These are phyloP conservation scores for Leersia perrieri DNA, from an alignment of 176 grass and related monocot species.

Conservation along the genomic window DNA sequence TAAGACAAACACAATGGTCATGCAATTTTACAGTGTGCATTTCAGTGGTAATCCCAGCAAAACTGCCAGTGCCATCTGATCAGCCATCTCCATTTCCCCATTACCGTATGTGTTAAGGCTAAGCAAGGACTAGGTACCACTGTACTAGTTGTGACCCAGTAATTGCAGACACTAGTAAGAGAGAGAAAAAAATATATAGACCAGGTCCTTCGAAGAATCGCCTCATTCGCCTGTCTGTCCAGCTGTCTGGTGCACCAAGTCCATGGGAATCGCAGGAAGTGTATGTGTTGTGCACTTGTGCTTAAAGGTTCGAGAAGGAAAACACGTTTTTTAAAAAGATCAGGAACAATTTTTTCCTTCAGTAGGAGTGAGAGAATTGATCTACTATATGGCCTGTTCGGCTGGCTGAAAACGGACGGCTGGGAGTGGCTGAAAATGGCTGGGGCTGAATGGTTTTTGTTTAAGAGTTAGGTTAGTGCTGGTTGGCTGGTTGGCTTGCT, in stretches of 20 bases:
- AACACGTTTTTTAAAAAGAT: too few relatives aligned
- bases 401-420: too few relatives aligned
- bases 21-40: neutral
- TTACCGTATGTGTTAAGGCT: slow-evolving; percentile 45
- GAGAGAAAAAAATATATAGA: neutral
- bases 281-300: neutral
- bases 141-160: neutral
- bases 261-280: neutral
- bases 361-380: too few relatives aligned
- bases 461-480: too few relatives aligned
- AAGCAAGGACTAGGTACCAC: slow-evolving; percentile 15
- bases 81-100: too few relatives aligned
- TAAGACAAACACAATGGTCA: neutral
- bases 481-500: too few relatives aligned
- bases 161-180: neutral
- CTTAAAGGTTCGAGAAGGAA: neutral
- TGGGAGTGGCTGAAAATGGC: too few relatives aligned
- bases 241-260: slow-evolving; percentile 19
- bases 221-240: neutral
- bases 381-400: too few relatives aligned
- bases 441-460: too few relatives aligned
- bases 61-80: neutral
- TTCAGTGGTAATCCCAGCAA: neutral
- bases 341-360: too few relatives aligned
- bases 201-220: slow-evolving; percentile 10